Conservation (phyloP, 202 grass and related monocot species). For the Saccharum hybrid region DNA sequence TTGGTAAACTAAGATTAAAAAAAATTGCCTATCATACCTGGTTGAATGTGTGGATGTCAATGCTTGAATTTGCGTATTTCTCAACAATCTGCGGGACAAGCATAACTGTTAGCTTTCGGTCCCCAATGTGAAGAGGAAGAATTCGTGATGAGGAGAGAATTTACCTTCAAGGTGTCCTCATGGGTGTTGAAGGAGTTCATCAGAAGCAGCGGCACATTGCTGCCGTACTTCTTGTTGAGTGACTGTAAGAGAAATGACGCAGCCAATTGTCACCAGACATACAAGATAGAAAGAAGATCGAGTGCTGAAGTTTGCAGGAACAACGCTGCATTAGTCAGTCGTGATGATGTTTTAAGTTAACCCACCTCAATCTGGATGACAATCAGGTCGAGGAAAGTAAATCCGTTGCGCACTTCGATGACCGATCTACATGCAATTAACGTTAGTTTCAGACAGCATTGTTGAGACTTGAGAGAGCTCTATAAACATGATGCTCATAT, state of each 20-base stretch:
- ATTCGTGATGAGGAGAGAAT: neutral
- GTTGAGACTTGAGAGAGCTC: neutral
- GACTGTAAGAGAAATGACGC: conserved; percentile 41
- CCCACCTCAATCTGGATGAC: conserved; percentile 93
- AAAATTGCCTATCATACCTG: conserved; percentile 41
- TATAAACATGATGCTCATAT: neutral
- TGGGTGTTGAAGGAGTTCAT: conserved; percentile 99
- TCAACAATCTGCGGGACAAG: conserved; percentile 68
- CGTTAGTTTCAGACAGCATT: neutral
- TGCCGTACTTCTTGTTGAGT: conserved; percentile 94
- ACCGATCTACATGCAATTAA: conserved; percentile 59
- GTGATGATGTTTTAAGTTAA: neutral
- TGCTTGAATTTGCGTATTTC: conserved; percentile 73
- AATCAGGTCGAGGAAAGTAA: conserved; percentile 93
- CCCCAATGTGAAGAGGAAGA: neutral
- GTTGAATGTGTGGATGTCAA: conserved; percentile 91
- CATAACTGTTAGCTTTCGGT: neutral
- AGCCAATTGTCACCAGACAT: neutral
- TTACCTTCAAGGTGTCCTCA: conserved; percentile 84
- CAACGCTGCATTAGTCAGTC: neutral
- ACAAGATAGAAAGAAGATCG: neutral
- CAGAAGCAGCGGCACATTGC: conserved; percentile 88
- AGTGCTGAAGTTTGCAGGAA: neutral
- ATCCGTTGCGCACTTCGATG: conserved; percentile 91
- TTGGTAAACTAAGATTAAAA: neutral